Evolutionary conservation across 2,329 filamentous ascomycete genomes (phyloP).

Genomic region (Xylariales sp.): DNA sequence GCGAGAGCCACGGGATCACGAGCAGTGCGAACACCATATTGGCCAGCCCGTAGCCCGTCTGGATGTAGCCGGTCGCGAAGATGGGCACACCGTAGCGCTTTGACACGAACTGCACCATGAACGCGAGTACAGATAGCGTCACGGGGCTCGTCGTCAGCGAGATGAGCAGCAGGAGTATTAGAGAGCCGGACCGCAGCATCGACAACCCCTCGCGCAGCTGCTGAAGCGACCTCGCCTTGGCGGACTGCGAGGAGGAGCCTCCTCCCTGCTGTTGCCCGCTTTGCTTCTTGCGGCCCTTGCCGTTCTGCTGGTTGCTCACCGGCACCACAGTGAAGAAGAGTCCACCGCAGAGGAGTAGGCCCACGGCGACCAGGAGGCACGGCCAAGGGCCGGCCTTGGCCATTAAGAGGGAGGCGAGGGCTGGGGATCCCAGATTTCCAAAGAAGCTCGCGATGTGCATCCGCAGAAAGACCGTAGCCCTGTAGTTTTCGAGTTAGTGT

Average conservation of each 20-base stretch:
- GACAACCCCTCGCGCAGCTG: slow-evolving; percentile 8
- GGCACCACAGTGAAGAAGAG: slow-evolving; percentile 10
- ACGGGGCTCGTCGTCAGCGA: slow-evolving; percentile 8
- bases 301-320: slow-evolving; percentile 10
- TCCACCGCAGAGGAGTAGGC: background rate
- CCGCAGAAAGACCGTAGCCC: slow-evolving; percentile 30
- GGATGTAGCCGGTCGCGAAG: slow-evolving; percentile 24
- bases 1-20: slow-evolving; percentile 21
- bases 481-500: slow-evolving; percentile 12
- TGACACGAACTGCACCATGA: slow-evolving; percentile 25
- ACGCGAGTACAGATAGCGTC: slow-evolving; percentile 4
- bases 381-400: slow-evolving; percentile 23
- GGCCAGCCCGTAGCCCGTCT: slow-evolving; percentile 20
- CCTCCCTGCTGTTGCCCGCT: background rate
- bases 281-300: too few species aligned
- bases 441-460: slow-evolving; percentile 23
- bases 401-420: slow-evolving; percentile 32
- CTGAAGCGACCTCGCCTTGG: background rate
- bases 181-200: slow-evolving; percentile 9
- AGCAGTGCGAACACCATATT: slow-evolving; percentile 20
- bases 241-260: background rate
- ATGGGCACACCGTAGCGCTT: slow-evolving; percentile 24
- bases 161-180: slow-evolving; percentile 12
- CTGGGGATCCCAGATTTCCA: slow-evolving; percentile 30
- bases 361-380: slow-evolving; percentile 1